Evolutionary conservation across 2,329 filamentous ascomycete species (phyloP).

Genomic region (Fusarium dlaminii): DNA sequence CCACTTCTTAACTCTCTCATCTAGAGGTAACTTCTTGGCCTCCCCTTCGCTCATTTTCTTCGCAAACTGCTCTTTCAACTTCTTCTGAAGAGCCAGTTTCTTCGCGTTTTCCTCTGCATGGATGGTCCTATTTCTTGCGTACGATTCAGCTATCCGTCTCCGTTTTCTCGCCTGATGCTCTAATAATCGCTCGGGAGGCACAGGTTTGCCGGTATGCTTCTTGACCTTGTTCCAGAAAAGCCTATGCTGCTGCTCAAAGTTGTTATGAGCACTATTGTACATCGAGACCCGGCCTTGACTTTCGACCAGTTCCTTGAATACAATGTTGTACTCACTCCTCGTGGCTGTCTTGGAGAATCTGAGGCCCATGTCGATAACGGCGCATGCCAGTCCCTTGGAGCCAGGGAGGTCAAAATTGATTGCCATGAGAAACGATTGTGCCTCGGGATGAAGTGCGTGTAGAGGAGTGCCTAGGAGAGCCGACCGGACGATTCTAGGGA

Average conservation of each 20-base stretch:
- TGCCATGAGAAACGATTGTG: conserved; percentile 21
- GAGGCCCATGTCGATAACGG: conserved; percentile 30
- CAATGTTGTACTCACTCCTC: conserved; percentile 28
- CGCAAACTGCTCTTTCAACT: conserved; percentile 26
- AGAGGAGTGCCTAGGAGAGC: not conserved
- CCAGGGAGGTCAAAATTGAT: conserved; percentile 7
- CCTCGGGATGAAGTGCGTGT: conserved; percentile 1
- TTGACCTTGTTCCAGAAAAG: conserved; percentile 28
- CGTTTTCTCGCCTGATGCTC: not conserved
- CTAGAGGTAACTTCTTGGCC: conserved; percentile 30
- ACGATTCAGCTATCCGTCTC: not conserved
- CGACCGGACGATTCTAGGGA: conserved; percentile 4
- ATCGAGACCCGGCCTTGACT: not conserved
- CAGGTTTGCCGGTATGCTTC: conserved; percentile 9
- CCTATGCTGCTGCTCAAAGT: conserved; percentile 7
- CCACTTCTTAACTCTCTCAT: conserved; percentile 38
- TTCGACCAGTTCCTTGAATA: conserved; percentile 9
- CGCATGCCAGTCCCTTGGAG: conserved; percentile 16
- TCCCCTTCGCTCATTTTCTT: conserved; percentile 37
- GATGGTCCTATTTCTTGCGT: not conserved
- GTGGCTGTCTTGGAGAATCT: conserved; percentile 24
- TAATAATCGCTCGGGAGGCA: conserved; percentile 20
- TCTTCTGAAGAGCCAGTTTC: conserved; percentile 5
- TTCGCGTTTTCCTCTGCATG: conserved; percentile 7
- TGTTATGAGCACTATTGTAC: conserved; percentile 12